Conservation (phyloP, 192 early-diverging fungal genomes). For the Helicostylum pulchrum region DNA sequence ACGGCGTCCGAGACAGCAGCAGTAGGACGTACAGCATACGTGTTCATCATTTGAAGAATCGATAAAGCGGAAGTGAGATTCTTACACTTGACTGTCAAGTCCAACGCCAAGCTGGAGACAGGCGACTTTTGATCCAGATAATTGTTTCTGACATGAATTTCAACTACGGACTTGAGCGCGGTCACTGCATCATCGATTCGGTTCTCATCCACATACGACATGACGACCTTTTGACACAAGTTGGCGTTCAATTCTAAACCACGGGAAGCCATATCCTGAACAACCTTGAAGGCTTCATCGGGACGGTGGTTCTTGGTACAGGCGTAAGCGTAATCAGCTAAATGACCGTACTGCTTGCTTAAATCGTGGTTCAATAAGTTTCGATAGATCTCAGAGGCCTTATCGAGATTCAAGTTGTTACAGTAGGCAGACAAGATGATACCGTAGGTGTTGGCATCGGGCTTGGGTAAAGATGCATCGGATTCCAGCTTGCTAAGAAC, state of each 20-base stretch:
- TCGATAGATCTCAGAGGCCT: slow-evolving; percentile 11
- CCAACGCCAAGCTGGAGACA: neutral
- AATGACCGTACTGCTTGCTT: slow-evolving; percentile 26
- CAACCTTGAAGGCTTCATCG: slow-evolving; percentile 5
- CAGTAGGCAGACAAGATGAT: slow-evolving; percentile 21
- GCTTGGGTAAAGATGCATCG: slow-evolving; percentile 21
- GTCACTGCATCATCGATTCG: neutral
- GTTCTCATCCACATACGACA: neutral
- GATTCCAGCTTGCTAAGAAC: slow-evolving; percentile 15
- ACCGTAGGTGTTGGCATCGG: slow-evolving; percentile 30
- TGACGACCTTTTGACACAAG: slow-evolving; percentile 17
- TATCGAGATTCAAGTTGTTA: slow-evolving; percentile 11
- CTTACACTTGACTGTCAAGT: neutral
- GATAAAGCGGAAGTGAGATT: slow-evolving; percentile 8
- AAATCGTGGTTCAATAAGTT: slow-evolving; percentile 23
- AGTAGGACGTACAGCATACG: slow-evolving; percentile 4
- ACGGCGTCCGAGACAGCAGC: neutral
- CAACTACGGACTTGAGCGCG: neutral
- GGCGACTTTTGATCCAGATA: slow-evolving; percentile 2
- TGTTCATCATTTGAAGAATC: slow-evolving; percentile 13
- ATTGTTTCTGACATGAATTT: neutral
- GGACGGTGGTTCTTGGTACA: slow-evolving; percentile 12
- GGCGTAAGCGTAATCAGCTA: slow-evolving; percentile 25
- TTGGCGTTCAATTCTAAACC: slow-evolving; percentile 27
- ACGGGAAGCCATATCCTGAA: slow-evolving; percentile 17